A percentile compares a stretch with the other conserved stretches of the same genome.
Conservation (phyloP, 1,284 basidiomycete species). For the Cutaneotrichosporon curvatum region DNA sequence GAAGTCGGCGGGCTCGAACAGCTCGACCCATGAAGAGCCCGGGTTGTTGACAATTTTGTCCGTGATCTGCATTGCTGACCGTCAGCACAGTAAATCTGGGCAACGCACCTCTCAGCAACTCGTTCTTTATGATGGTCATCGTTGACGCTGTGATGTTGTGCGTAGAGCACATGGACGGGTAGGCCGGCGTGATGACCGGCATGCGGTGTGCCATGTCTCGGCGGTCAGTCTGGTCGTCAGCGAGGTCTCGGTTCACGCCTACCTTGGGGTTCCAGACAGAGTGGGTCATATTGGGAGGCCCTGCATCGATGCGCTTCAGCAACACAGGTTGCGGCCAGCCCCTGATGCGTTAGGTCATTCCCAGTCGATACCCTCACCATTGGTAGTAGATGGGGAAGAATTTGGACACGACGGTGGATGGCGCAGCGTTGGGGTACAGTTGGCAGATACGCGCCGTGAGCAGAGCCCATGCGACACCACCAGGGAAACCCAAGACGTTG, state of each 20-base stretch:
- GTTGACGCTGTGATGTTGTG: conserved; percentile 96
- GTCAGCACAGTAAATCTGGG: conserved; percentile 8
- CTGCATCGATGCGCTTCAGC: conserved; percentile 92
- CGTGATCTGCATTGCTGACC: conserved; percentile 77
- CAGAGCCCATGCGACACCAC: conserved; percentile 98
- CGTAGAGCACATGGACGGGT: conserved; percentile 99
- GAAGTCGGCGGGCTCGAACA: conserved; percentile 92
- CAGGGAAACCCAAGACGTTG: conserved; percentile 95
- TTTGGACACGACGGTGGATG: conserved; percentile 90
- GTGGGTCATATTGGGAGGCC: conserved; percentile 68
- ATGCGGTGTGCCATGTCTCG: conserved; percentile 89
- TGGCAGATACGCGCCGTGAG: conserved; percentile 98
- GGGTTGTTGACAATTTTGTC: conserved; percentile 67
- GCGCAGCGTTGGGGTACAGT: conserved; percentile 88
- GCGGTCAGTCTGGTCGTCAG: conserved; percentile 67
- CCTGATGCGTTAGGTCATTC: too few species aligned
- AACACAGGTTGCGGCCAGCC: conserved; percentile 97
- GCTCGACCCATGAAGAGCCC: conserved; percentile 78
- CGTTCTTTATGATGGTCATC: conserved; percentile 91
- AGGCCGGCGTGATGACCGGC: conserved; percentile 99
- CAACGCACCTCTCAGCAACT: conserved; percentile 85
- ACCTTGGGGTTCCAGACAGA: conserved; percentile 98
- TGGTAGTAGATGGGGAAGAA: conserved; percentile 97
- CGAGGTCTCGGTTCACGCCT: conserved; percentile 11
- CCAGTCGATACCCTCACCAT: too few species aligned